Base-by-base conservation (phyloP, 2,329 filamentous ascomycete genomes). In the Hypoxylon rubiginosum region DNA sequence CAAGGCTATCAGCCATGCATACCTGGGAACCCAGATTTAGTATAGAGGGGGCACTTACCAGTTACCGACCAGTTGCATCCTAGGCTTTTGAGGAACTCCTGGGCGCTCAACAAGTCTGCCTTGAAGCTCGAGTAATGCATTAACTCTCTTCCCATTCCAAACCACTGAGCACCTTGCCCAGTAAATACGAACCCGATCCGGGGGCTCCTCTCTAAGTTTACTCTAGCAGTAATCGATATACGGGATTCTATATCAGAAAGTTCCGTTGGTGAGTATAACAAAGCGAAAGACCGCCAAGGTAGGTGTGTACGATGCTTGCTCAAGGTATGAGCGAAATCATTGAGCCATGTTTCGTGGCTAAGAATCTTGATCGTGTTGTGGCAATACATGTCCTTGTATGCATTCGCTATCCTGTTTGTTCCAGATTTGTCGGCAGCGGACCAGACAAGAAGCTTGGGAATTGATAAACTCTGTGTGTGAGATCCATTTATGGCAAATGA, bases 101-200 rank as follows among this genome's bases (percentile, higher is more conserved):
- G 53, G 1, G 58, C 57, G 7, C 58, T 13, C 7, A 68, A 19
- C 4, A 78, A 45, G 0, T 66, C 52, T 1, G 62, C 53, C 1
- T 21, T 46, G 49, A 76, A 77, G 2, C 57, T 45, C 0, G 68
- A 50, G 52, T 72, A 57, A 2, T 51, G 30, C 6, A 79, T 58
- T 21, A 80, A 66, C 17, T 75, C 74, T 6, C 66, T 66, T 6
- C 77, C 79, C 79, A 81, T 81, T 0, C 58, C 64, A 13, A 57
- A 50, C 69, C 75, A 81, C 56, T 81, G 79, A 0, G 79, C 78
- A 10, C 79, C 79, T 36, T 81, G 79, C 13, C 79, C 79, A 5
- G 72, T 78, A 54, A 80, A 81, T 1, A 81, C 73, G 26, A 73
- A 75, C 4, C 62, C 74, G 10, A 74, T 49, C 3, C 66, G 58